Conservation (phyloP, 129 eudicot genomes). For the Daucus carota region DNA sequence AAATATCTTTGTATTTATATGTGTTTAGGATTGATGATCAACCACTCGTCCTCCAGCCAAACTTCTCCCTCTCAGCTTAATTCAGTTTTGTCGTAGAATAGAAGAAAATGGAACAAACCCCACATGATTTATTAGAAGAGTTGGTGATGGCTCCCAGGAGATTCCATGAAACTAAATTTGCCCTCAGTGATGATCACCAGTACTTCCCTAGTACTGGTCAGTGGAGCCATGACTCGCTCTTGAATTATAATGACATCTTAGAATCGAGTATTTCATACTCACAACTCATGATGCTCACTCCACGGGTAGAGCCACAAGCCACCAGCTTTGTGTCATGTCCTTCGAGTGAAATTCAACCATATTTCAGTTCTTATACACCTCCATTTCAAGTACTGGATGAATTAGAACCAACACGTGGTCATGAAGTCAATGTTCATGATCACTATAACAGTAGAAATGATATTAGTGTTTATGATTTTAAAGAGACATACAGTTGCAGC, state of each 20-base stretch:
- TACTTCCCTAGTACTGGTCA: slow-evolving; percentile 14
- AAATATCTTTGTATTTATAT: background rate
- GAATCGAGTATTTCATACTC: slow-evolving; percentile 20
- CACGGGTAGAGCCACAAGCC: slow-evolving; percentile 20
- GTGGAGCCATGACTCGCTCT: slow-evolving; percentile 21
- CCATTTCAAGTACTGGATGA: slow-evolving; percentile 13
- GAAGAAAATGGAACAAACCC: slow-evolving; percentile 31
- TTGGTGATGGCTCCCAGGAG: slow-evolving; percentile 41
- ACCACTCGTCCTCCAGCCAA: background rate
- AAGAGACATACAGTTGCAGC: slow-evolving; percentile 11
- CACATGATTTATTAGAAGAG: slow-evolving; percentile 46
- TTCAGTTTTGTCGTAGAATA: background rate
- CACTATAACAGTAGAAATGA: background rate
- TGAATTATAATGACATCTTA: background rate
- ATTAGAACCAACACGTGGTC: slow-evolving; percentile 9
- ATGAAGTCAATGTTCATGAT: background rate
- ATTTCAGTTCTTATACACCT: slow-evolving; percentile 12
- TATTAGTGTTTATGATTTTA: background rate
- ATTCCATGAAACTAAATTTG: slow-evolving; percentile 23
- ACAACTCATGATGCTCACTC: slow-evolving; percentile 18
- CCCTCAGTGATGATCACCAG: slow-evolving; percentile 5
- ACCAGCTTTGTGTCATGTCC: slow-evolving; percentile 24
- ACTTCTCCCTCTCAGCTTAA: background rate
- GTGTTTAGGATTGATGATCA: background rate
- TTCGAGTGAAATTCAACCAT: slow-evolving; percentile 28